Evolutionary conservation across 768 basidiomycete species (phyloP), one percentile per base, ranked within the genome.

Genomic region (Mycena epipterygia): DNA sequence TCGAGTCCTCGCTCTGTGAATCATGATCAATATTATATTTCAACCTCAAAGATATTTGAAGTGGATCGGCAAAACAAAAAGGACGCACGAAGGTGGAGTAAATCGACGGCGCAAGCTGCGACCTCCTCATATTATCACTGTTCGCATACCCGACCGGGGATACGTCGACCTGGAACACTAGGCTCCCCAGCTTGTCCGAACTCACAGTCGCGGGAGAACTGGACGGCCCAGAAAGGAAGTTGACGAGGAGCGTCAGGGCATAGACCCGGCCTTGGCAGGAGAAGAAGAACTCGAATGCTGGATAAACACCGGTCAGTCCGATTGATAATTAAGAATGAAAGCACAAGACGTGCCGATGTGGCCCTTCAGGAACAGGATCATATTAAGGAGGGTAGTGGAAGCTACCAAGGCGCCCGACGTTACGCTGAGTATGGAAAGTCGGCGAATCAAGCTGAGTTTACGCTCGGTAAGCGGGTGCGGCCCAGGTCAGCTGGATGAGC

Each of bases 331-430:
- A 13, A 32, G n/a, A 57, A 35, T n/a, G 16, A 41, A 39, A 6
- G 1, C 14, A 16, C 5, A 27, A 16, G 17, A 67, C 64, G 39
- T 42, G 30, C 72, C 65, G 48, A 70, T 41, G 21, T 35, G 29
- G 59, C 65, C 64, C 57, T 64, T 70, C 48, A 73, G 44, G 64
- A 70, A 48, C 65, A 73, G 32, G 33, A 70, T 64, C 64, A 73
- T 49, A 60, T 67, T 70, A 21, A 70, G 27, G 29, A 70, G 21
- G 23, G 72, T 73, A 16, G 49, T 64, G 27, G 61, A 55, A 7
- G 72, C 72, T 9, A 73, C 72, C 51, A 73, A 48, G 37, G 61
- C 68, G 4, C 72, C 72, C 5, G 72, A 73, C 23, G 61, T 56
- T 25, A 73, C 17, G 21, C 60, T 64, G 44, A 73, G 68, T 29